A percentile compares a stretch with the other conserved stretches of the same genome.
Conservation (phyloP, 768 basidiomycete genomes). For the Neoboletus brunneissimus region DNA sequence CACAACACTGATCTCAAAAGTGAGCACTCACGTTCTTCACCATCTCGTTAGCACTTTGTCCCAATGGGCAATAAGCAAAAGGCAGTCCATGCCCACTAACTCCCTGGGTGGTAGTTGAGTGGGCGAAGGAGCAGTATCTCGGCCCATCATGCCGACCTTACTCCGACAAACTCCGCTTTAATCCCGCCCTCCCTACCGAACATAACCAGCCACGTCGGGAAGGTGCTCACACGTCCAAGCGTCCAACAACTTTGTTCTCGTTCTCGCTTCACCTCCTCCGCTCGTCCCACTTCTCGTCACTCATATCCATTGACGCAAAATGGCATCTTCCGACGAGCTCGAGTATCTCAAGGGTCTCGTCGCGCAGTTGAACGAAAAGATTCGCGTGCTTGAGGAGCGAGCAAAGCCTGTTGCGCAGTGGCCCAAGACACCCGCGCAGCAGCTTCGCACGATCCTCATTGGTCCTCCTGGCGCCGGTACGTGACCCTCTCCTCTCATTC, state of each 20-base stretch:
- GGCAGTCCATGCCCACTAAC: not conserved
- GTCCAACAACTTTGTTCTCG: not conserved
- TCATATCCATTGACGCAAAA: slow-evolving; percentile 25
- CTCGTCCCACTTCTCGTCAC: not conserved
- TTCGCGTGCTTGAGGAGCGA: slow-evolving; percentile 70
- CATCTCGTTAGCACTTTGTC: too few relatives aligned
- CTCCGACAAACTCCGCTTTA: slow-evolving; percentile 26
- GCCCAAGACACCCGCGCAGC: slow-evolving; percentile 64
- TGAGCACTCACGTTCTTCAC: not conserved
- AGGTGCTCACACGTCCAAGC: slow-evolving; percentile 1
- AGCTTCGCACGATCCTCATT: slow-evolving; percentile 87
- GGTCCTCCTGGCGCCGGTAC: slow-evolving; percentile 97
- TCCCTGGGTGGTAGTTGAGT: not conserved
- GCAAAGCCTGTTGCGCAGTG: slow-evolving; percentile 45
- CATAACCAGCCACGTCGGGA: not conserved
- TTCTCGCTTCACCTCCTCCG: too few relatives aligned
- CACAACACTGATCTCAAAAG: not conserved
- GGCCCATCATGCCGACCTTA: not conserved
- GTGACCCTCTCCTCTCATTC: slow-evolving; percentile 21
- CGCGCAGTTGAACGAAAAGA: slow-evolving; percentile 87
- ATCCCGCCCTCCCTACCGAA: slow-evolving; percentile 9
- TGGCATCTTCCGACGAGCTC: slow-evolving; percentile 76
- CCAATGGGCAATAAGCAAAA: not conserved
- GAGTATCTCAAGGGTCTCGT: slow-evolving; percentile 95
- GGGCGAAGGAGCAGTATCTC: not conserved